phyloP scores from a whole-genome alignment of 2,329 filamentous ascomycete genomes.

The Chaetomium strumarium region DNA sequence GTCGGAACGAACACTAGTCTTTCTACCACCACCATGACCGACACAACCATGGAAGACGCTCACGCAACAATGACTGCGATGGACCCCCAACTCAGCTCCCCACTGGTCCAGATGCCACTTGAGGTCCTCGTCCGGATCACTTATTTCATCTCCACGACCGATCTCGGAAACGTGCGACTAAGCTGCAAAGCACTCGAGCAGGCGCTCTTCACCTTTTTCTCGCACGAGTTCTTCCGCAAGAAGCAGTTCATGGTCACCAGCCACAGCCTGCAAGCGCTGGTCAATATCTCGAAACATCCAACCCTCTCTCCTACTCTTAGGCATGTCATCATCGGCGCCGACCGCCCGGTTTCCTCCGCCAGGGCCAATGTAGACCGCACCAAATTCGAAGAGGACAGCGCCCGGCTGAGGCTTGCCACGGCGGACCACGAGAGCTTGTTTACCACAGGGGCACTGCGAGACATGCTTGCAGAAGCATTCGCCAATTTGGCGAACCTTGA shows the following conservation, averaged over 20 bases:
- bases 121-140: constrained; percentile 56
- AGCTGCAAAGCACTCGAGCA: constrained; percentile 50
- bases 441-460: constrained; percentile 41
- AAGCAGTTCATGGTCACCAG: constrained; percentile 60
- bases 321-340: constrained; percentile 46
- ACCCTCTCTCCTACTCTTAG: constrained; percentile 36
- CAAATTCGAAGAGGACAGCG: background rate
- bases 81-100: constrained; percentile 8
- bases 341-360: constrained; percentile 20
- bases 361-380: too few species aligned
- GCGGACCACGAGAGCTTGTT: constrained; percentile 31
- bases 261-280: constrained; percentile 48
- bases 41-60: background rate
- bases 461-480: constrained; percentile 54
- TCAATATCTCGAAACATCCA: constrained; percentile 45
- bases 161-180: constrained; percentile 50
- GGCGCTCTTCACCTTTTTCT: constrained; percentile 49
- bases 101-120: constrained; percentile 40
- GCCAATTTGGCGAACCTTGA: constrained; percentile 47
- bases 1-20: background rate
- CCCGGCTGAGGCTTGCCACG: background rate
- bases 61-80: background rate
- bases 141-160: constrained; percentile 45
- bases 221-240: constrained; percentile 58
- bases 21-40: background rate